These are phyloP conservation scores for Botrytis fragariae DNA, from an alignment of 2,329 filamentous ascomycete genomes.

Conservation along the genomic window DNA sequence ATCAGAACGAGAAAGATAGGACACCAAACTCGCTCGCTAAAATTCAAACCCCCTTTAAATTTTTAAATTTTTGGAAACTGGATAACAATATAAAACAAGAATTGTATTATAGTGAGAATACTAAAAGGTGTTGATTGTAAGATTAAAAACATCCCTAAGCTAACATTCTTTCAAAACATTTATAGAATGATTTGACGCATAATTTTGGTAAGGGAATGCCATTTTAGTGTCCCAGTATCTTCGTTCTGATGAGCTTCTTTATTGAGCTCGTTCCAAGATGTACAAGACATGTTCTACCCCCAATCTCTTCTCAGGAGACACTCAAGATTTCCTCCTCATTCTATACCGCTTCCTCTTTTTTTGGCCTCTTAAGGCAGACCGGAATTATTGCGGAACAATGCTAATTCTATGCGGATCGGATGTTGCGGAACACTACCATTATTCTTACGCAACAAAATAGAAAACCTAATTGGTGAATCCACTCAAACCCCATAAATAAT, in stretches of 20 bases:
- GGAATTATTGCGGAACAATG: background rate
- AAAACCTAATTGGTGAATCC: slow-evolving; percentile 3
- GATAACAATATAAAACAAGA: no score
- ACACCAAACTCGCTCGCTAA: no score
- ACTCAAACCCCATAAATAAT: background rate
- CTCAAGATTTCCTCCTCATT: no score
- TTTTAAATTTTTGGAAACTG: no score
- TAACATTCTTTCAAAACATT: background rate
- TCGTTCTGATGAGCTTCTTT: background rate
- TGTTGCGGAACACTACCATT: background rate
- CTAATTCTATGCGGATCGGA: background rate
- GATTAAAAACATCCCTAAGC: no score
- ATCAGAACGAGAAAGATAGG: no score
- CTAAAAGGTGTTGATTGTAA: no score
- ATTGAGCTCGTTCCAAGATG: accelerated
- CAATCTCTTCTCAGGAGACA: background rate
- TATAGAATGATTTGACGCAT: background rate
- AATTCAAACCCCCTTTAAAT: no score
- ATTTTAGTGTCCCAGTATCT: no score
- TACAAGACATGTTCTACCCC: no score
- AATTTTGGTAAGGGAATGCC: no score
- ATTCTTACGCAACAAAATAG: background rate
- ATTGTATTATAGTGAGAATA: no score
- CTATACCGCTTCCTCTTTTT: background rate
- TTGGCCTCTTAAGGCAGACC: background rate